A percentile compares a stretch with the other conserved stretches of the same genome.
Evolutionary conservation across 2,329 filamentous ascomycete genomes (phyloP).

Genomic region (Byssothecium circinans): DNA sequence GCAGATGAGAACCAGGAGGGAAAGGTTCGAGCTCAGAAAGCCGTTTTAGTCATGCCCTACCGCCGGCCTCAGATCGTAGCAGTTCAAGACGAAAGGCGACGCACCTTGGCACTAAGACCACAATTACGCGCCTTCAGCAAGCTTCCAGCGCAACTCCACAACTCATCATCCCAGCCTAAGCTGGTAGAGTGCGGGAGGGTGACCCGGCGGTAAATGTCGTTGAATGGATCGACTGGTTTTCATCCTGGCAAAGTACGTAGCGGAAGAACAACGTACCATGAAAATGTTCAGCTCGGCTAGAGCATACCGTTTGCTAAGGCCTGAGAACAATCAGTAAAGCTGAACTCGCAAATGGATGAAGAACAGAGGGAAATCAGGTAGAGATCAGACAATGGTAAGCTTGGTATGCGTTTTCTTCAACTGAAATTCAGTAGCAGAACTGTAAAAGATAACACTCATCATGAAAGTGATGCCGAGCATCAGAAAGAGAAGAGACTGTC

Average conservation of each 20-base stretch:
- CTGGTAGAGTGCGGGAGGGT: slow-evolving; percentile 71
- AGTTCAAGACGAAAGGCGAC: slow-evolving; percentile 47
- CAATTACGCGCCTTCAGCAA: slow-evolving; percentile 51
- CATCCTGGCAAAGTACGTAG: slow-evolving; percentile 51
- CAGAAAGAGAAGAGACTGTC: not conserved
- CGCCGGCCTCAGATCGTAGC: slow-evolving; percentile 56
- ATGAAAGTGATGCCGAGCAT: slow-evolving; percentile 20
- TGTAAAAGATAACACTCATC: slow-evolving; percentile 54
- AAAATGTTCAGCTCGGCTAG: not conserved
- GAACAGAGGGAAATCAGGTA: slow-evolving; percentile 1
- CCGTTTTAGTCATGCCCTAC: slow-evolving; percentile 70
- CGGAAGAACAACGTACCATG: slow-evolving; percentile 26
- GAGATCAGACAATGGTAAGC: slow-evolving; percentile 59
- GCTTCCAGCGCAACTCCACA: slow-evolving; percentile 66
- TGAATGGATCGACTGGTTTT: slow-evolving; percentile 66
- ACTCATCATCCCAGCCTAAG: slow-evolving; percentile 64
- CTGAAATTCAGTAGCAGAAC: slow-evolving; percentile 63
- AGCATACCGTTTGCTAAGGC: not conserved
- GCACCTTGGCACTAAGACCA: slow-evolving; percentile 58
- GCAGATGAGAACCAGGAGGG: not conserved
- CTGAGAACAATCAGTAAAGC: slow-evolving; percentile 22
- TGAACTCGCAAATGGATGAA: not conserved
- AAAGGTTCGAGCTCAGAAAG: slow-evolving; percentile 58
- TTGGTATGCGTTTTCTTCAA: slow-evolving; percentile 61
- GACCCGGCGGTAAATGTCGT: slow-evolving; percentile 66